Conservation (phyloP, 2,329 filamentous ascomycete species). For the Apiospora malaysiana region DNA sequence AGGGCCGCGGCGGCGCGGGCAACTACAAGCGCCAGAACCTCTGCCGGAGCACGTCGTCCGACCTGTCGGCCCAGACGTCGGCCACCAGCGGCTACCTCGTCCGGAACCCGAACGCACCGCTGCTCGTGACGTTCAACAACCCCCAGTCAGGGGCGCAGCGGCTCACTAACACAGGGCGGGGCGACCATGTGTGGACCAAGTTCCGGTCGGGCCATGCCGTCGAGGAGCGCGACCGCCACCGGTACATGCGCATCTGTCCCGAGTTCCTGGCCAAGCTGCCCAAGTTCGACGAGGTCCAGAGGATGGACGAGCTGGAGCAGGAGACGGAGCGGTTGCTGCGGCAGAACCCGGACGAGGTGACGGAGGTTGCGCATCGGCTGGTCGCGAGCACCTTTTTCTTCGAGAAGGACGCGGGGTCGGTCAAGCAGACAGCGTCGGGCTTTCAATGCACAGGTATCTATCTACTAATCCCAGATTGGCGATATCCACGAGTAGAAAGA, state of each 20-base stretch:
- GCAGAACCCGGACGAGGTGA: slow-evolving; percentile 33
- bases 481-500: too few species aligned
- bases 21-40: slow-evolving; percentile 37
- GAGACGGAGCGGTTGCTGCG: slow-evolving; percentile 35
- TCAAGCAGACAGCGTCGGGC: slow-evolving; percentile 35
- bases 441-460: slow-evolving; percentile 41
- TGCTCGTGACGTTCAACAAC: slow-evolving; percentile 39
- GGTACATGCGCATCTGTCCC: slow-evolving; percentile 39
- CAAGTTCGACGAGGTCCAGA: slow-evolving; percentile 37
- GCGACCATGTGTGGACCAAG: slow-evolving; percentile 34
- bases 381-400: slow-evolving; percentile 43
- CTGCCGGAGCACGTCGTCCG: slow-evolving; percentile 9
- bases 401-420: slow-evolving; percentile 37
- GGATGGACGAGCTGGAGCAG: slow-evolving; percentile 35
- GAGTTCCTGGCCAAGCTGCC: slow-evolving; percentile 37
- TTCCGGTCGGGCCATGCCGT: slow-evolving; percentile 32
- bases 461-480: too few species aligned
- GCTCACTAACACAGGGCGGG: slow-evolving; percentile 32
- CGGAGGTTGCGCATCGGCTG: slow-evolving; percentile 39
- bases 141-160: slow-evolving; percentile 35
- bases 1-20: slow-evolving; percentile 38
- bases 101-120: slow-evolving; percentile 37
- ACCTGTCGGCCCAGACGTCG: slow-evolving; percentile 22
- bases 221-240: slow-evolving; percentile 28
- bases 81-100: slow-evolving; percentile 36